These are phyloP conservation scores for Sugiyamaella pinicola DNA, from an alignment of 1,139 yeast species.

Conservation along the genomic window DNA sequence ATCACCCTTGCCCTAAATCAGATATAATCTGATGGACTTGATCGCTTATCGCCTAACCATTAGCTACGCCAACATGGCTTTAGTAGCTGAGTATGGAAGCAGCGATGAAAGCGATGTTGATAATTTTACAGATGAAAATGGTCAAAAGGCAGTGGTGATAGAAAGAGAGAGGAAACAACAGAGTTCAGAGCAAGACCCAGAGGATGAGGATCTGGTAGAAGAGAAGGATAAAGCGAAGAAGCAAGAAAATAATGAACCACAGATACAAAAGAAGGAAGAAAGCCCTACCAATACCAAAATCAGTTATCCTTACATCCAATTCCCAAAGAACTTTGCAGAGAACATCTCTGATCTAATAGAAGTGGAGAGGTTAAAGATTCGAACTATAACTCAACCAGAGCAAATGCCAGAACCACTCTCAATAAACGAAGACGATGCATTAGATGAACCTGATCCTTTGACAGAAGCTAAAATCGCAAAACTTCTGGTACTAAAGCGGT, in stretches of 20 bases:
- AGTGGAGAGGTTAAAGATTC: constrained; percentile 6
- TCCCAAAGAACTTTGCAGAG: constrained; percentile 5
- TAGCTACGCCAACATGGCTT: constrained; percentile 11
- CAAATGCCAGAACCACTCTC: constrained; percentile 14
- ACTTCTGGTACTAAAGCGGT: constrained; percentile 10
- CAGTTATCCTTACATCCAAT: background rate
- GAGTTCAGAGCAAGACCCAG: background rate
- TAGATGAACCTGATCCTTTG: constrained; percentile 9
- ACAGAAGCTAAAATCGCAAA: constrained; percentile 9
- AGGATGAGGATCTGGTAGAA: too few species aligned
- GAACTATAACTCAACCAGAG: constrained; percentile 16
- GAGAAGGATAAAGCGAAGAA: background rate
- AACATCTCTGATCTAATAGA: constrained; percentile 5
- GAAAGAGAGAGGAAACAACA: background rate
- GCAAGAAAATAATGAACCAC: too few species aligned
- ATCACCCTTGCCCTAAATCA: background rate
- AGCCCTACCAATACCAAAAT: background rate
- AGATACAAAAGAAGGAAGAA: background rate
- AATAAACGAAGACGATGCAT: constrained; percentile 7
- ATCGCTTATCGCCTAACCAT: background rate
- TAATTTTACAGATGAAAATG: background rate
- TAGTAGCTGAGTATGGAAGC: constrained; percentile 17
- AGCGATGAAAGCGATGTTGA: constrained; percentile 18
- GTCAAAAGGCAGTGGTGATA: too few species aligned
- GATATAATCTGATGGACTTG: background rate